Conservation (phyloP, 208 protist species). For the Balamuthia mandrillaris region DNA sequence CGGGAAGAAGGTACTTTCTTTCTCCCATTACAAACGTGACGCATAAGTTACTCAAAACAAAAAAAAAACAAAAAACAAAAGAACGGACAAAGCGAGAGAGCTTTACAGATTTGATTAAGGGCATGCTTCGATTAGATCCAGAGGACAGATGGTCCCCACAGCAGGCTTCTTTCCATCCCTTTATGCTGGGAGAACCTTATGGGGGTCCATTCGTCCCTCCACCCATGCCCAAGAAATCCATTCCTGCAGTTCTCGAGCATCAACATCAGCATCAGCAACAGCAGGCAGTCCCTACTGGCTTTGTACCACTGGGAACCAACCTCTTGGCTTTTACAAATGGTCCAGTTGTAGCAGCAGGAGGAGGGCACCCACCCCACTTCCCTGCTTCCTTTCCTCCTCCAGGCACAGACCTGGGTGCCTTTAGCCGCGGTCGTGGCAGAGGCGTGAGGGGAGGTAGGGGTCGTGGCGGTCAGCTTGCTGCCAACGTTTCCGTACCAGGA, state of each 20-base stretch:
- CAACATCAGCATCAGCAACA: not conserved
- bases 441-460: too few species aligned
- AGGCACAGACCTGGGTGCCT: not conserved
- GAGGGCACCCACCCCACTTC: not conserved
- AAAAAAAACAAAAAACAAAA: not conserved
- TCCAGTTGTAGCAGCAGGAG: not conserved
- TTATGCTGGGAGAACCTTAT: conserved; percentile 29
- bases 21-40: not conserved
- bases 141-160: conserved; percentile 10
- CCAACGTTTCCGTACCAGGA: not conserved
- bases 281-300: not conserved
- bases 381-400: not conserved
- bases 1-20: not conserved
- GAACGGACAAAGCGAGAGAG: not conserved
- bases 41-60: not conserved
- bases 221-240: not conserved
- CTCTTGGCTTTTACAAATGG: too few species aligned
- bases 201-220: not conserved
- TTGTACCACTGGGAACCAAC: not conserved
- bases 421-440: too few species aligned
- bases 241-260: not conserved
- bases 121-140: conserved; percentile 10
- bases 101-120: not conserved
- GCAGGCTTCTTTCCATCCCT: conserved; percentile 20
- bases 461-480: too few species aligned